Evolutionary conservation across 2,329 filamentous ascomycete genomes (phyloP), one percentile per base, ranked within the genome.

Genomic region (Aspergillus ochraceoroseus): DNA sequence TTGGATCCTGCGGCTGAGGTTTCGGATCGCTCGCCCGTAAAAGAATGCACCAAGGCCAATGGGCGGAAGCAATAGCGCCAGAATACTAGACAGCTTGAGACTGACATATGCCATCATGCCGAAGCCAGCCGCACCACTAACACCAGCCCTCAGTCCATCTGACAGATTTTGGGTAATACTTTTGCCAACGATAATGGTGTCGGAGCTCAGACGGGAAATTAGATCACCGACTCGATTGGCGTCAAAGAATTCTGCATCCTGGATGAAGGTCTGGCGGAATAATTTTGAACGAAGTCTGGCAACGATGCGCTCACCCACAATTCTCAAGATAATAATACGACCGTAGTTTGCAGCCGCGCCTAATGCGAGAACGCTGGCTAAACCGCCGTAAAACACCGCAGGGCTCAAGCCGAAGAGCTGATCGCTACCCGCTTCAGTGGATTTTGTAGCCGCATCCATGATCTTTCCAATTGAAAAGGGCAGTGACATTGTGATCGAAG

Each of bases 191-290:
- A 98, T 94, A 58, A 96, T 87, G 0, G 92, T 95, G 63, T 98
- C 94, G 2, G 89, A 94, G 57, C 90, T 89, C 31, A 98, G 79
- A 25, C 94, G 83, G 25, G 90, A 96, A 58, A 98, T 95, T 54
- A 98, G 71, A 62, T 98, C 92, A 62, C 92, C 92, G 17, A 95
- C 89, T 17, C 92, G 79, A 68, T 98, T 98, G 26, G 92, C 92
- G 62, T 98, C 92, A 59, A 98, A 98, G 70, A 98, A 98, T 59
- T 96, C 92, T 43, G 92, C 92, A 64, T 98, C 92, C 64, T 98
- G 92, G n/a, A 92, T 77, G 55, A 94, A 94, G 0, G 92, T 98
- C 49, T 85, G 80, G 51, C 87, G 80, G 70, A 94, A 98, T 3
- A 98, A 79, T 59, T 87, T 85, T 11, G 89, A 90, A 46, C 92